Conservation (phyloP, 345 rosid species). For the Eucalyptus rudis region DNA sequence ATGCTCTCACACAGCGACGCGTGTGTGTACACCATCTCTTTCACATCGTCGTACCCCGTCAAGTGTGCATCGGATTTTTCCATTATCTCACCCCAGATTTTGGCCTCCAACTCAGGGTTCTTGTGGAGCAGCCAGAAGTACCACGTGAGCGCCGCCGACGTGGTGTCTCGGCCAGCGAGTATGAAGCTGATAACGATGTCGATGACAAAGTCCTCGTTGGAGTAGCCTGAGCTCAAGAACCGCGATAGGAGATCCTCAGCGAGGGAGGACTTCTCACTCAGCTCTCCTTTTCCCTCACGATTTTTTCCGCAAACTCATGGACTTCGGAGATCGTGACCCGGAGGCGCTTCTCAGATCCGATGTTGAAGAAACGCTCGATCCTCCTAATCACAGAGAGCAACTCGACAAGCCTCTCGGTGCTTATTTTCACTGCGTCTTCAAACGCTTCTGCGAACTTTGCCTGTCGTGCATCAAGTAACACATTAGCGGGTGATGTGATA, state of each 20-base stretch:
- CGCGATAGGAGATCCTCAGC: conserved; percentile 28
- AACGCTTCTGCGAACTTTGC: background rate
- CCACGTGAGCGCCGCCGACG: conserved; percentile 52
- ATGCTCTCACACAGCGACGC: background rate
- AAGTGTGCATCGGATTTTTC: background rate
- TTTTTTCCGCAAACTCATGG: conserved; percentile 23
- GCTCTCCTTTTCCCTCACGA: conserved; percentile 27
- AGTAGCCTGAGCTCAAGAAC: conserved; percentile 31
- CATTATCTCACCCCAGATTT: background rate
- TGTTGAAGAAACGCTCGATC: background rate
- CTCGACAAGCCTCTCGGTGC: background rate
- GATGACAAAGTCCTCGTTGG: conserved; percentile 13
- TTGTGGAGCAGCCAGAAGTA: background rate
- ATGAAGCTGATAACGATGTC: conserved; percentile 46
- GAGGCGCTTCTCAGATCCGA: background rate
- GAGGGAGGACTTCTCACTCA: conserved; percentile 1
- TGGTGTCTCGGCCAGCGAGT: conserved; percentile 47
- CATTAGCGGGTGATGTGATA: background rate
- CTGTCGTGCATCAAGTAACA: background rate
- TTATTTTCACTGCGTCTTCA: background rate
- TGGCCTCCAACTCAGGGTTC: background rate
- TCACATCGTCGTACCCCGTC: background rate
- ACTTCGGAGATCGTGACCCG: background rate
- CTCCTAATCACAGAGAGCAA: conserved; percentile 1
- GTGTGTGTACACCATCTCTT: background rate